phyloP scores from a whole-genome alignment of 768 basidiomycete species.

The Mrakia gelida region DNA sequence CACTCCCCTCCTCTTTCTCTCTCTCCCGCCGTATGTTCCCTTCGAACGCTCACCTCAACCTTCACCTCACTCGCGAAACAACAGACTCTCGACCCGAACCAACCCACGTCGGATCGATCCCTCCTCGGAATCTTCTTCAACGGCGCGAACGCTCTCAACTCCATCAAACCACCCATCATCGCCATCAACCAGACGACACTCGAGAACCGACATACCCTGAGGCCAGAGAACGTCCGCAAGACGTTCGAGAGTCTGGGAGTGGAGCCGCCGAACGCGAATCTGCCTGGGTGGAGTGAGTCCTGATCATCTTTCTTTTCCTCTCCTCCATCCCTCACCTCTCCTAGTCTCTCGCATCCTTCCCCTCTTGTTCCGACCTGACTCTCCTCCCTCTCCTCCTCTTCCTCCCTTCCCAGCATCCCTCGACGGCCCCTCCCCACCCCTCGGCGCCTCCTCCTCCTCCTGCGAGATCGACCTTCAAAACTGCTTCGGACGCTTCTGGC shows the following conservation, averaged over 20 bases:
- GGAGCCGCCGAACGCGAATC: background rate
- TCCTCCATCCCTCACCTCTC: no score
- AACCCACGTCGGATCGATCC: background rate
- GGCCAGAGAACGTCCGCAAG: background rate
- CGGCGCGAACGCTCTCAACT: background rate
- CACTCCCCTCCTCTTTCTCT: background rate
- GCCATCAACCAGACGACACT: background rate
- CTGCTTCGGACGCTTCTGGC: background rate
- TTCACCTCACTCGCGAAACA: background rate
- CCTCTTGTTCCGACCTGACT: no score
- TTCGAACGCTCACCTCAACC: no score
- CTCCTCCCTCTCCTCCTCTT: background rate
- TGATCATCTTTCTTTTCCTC: background rate
- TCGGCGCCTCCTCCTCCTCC: background rate
- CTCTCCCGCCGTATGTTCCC: background rate
- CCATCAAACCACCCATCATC: background rate
- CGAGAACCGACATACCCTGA: background rate
- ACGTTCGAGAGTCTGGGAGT: background rate
- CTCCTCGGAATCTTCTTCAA: conserved; percentile 3
- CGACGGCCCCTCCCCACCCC: background rate
- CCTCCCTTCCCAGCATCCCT: background rate
- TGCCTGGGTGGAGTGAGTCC: background rate
- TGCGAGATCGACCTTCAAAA: background rate
- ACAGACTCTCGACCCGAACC: background rate
- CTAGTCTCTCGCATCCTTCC: no score